Evolutionary conservation across 2,329 filamentous ascomycete species (phyloP), one percentile per base, ranked within the genome.

Genomic region (Boeremia lycopersici): DNA sequence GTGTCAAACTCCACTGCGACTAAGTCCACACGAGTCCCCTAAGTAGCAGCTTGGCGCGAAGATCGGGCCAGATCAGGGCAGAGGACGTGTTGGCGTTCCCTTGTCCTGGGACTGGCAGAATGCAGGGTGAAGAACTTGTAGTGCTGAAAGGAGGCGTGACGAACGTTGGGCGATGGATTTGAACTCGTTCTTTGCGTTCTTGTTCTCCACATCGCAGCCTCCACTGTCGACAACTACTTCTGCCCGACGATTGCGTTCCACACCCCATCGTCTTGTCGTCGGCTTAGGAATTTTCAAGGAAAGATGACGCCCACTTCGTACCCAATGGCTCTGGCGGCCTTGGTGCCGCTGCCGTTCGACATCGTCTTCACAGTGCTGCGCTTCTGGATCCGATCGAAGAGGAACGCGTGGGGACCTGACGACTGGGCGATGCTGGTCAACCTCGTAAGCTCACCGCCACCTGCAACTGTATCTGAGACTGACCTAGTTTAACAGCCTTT

Each of bases 351-450:
- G 15, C 53, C 57, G 2, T 56, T 59, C 28, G 49, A 55, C 30
- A 53, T 59, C 12, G 19, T 56, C 30, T 59, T 53, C 28, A 59
- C 56, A 1, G 28, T 46, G 9, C 23, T 59, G 35, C 51, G 56
- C 13, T 59, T 59, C 34, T 56, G 52, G 52, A 56, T 59, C 34
- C 42, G 56, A 8, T 47, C 56, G 13, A 50, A 56, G 28, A 59
- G 56, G 28, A 59, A 59, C 17, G 56, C 56, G 41, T 59, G 56
- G 56, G 56, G 56, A 30, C 33, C 44, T 25, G 56, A 59, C n/a
- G 56, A 59, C 50, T 59, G 56, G 56, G 56, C 56, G 34, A 59
- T 59, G 56, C 40, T 59, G 48, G 48, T 52, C 25, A 59, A 59
- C 28, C 41, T 59, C 13, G 56, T 59, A 51, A 34, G 43, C 9